A percentile compares a stretch with the other conserved stretches of the same genome.
These are phyloP conservation scores for Saccharum officinarum DNA, from an alignment of 176 grass and related monocot genomes.

Conservation along the genomic window DNA sequence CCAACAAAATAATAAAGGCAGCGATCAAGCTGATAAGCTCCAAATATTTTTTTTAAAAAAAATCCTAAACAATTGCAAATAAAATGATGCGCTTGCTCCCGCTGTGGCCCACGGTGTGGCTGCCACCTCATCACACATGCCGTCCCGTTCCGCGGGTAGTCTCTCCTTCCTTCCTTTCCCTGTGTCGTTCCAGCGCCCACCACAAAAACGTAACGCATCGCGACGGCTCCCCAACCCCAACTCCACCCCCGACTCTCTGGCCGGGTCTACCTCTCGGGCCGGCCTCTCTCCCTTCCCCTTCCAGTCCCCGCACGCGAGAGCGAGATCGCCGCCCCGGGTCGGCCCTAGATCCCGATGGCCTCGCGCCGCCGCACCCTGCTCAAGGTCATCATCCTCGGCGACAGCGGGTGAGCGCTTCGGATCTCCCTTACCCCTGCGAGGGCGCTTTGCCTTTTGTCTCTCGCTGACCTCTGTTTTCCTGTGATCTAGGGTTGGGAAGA, in stretches of 20 bases:
- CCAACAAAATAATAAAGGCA: too few species aligned
- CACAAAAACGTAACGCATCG: neutral
- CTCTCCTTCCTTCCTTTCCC: neutral
- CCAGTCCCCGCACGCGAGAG: conserved; percentile 14
- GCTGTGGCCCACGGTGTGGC: neutral
- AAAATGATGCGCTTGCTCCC: neutral
- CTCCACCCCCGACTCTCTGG: neutral
- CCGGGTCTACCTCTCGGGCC: neutral
- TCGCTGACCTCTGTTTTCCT: conserved; percentile 34
- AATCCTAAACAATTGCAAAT: neutral
- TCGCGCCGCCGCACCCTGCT: conserved; percentile 82
- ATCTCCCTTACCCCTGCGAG: conserved; percentile 38
- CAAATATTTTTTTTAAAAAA: too few species aligned
- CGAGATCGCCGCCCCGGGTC: conserved; percentile 10
- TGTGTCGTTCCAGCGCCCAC: neutral
- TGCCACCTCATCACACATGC: neutral
- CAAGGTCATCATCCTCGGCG: conserved; percentile 99
- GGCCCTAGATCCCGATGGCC: conserved; percentile 62
- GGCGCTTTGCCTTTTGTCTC: neutral
- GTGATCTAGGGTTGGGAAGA: conserved; percentile 87
- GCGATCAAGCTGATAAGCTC: too few species aligned
- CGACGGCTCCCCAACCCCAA: conserved; percentile 2
- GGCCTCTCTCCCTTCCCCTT: neutral
- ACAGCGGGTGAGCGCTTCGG: conserved; percentile 87
- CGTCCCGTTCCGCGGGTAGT: neutral